Base-by-base conservation (phyloP, 1,139 yeast species). In the Barnettozyma hawaiiensis region DNA sequence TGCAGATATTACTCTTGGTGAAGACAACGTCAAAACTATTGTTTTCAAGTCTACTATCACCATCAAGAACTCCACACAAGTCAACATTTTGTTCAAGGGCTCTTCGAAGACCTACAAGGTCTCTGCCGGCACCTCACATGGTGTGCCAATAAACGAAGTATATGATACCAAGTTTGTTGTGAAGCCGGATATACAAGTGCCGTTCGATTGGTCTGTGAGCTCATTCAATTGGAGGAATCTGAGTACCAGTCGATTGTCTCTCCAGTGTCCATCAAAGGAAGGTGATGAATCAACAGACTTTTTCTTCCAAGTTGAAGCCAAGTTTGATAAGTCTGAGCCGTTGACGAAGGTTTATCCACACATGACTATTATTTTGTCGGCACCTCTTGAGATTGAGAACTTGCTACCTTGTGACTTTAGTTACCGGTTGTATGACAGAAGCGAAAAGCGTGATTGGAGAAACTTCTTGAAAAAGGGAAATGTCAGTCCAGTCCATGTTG, bases 341-440 rank as follows among this genome's bases (percentile, higher is more conserved):
- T 67, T 89, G 33, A 75, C 86, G 0, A 71, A 73, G 48, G 74
- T 85, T 1, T 94, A 87, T 54, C 98, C 98, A 0, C 95, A 86
- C 55, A 75, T 92, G 86, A 76, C 71, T 10, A 64, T 92, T 32
- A 75, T 81, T 2, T 66, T 94, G 19, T 81, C 95, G 0, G 90
- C 98, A 1, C 97, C 98, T 0, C 65, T 94, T 31, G 87, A 85
- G 53, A 71, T 94, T 48, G 90, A 85, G 53, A 94, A 94, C 54
- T 66, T 87, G 45, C 63, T 94, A 40, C 98, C 99, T 0, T 85
- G 75, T 58, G 96, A 87, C 53, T 66, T 90, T 41, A 70, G 76
- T 19, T 89, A 84, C 62, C 69, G 86, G 44, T 70, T 94, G 18
- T 86, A 84, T 59, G 95, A 87, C 58, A 85, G 86, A 56, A 78